Evolutionary conservation across 768 basidiomycete species (phyloP), one percentile per base, ranked within the genome.

Genomic region (Calocera viscosa): DNA sequence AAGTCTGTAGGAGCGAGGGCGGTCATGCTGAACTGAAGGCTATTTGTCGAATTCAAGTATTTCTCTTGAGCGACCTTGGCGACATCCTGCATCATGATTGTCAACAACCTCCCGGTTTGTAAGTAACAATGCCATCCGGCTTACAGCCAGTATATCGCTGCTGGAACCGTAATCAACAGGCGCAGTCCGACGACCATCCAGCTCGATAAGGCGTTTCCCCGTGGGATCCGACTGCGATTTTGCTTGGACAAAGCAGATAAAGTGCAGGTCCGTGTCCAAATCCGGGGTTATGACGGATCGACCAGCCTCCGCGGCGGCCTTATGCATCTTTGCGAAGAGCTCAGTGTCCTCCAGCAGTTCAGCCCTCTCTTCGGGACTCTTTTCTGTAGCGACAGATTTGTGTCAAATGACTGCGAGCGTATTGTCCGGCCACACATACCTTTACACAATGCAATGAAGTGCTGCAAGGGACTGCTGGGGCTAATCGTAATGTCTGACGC

Each of bases 201-300:
- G 78, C 75, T 96, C 94, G 49, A 95, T 77, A 7, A 96, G 75
- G 53, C 88, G 81, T 38, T 72, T 71, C 68, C 75, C 69, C 11
- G 72, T 70, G 34, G 17, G 67, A 22, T 74, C 66, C 14, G 24
- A 66, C 67, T 67, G 63, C 28, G 64, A 60, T 2, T 86, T 84
- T 0, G 89, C 89, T 67, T 82, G 80, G 35, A 96, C 84, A 71
- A 96, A 97, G 71, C 87, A 86, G 0, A 89, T 90, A 70, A 94
- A 97, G 76, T 96, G 94, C 8, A 91, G 79, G 71, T 90, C 81
- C 0, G 88, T 89, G 40, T 90, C 80, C 10, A 86, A 78, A 70
- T 89, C 80, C 1, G 77, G 75, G 1, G 89, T 86, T 0, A 86
- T 80, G 1, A 79, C 77, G 22, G 38, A 41, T 3, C 66, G 68